Base-by-base conservation (phyloP, 495 filamentous ascomycete species). In the Schizothecium vesticola region DNA sequence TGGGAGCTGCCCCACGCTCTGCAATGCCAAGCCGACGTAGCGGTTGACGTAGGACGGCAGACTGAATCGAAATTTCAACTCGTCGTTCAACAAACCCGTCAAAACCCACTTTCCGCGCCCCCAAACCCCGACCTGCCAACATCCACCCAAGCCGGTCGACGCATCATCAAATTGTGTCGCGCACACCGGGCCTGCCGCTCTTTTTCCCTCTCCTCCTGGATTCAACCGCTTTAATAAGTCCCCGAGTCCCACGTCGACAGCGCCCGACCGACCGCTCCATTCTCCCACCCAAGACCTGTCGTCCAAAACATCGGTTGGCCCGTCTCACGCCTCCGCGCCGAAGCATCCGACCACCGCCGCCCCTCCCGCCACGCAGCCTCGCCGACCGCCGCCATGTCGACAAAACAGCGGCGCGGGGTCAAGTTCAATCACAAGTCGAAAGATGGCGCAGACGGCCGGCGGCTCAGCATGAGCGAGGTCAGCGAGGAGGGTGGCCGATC, bases 391-490 rank as follows among this genome's bases (percentile, higher is more conserved):
- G 64, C 64, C 67, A 77, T 76, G 77, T 70, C 72, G 71, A 71
- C 69, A 26, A 72, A 70, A 59, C 69, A 72, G 16, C 89, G 91
- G 76, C 87, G 92, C 73, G 89, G 89, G 79, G 92, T 97, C 73
- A 89, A 92, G 75, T 97, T 97, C 80, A 87, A 88, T 70, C 88
- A 91, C 76, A 84, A 81, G 80, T 69, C 66, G 43, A 86, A 81
- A 65, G 82, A 85, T 59, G 64, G 70, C 60, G 64, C 70, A 51
- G 83, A 85, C 16, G 85, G 83, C 33, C 87, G 91, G 66, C 85
- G 92, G 69, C 78, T 83, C 24, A 93, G 91, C 82, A 85, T 93
- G 74, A 91, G 91, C 74, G 92, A 96, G 71, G 85, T 87, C 75
- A 94, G 91, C 79, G 92, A 95, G 74, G 89, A 86, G 66, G 83